Conservation (phyloP, 106 monocot species). For the Dendrobium officinale region DNA sequence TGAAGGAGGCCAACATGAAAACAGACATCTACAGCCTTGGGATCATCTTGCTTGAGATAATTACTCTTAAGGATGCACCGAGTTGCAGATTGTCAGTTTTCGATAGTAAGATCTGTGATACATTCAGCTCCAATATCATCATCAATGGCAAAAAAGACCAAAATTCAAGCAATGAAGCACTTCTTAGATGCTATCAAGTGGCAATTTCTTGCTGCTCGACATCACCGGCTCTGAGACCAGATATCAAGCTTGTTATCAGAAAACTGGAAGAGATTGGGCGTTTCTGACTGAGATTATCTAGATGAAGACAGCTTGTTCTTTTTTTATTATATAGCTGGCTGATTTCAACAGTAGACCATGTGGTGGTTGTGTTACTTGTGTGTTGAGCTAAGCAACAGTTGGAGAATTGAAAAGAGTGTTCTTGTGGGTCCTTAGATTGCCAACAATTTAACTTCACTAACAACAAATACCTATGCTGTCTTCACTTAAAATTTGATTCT, state of each 20-base stretch:
- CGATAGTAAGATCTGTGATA: conserved; percentile 52
- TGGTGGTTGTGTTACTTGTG: conserved; percentile 3
- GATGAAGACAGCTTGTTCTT: background rate
- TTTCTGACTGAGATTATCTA: background rate
- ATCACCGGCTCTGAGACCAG: conserved; percentile 65
- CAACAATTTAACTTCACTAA: background rate
- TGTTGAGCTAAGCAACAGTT: background rate
- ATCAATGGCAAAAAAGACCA: conserved; percentile 17
- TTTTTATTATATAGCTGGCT: background rate
- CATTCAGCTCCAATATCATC: conserved; percentile 31
- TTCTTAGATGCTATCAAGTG: conserved; percentile 55
- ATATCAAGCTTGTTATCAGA: conserved; percentile 44
- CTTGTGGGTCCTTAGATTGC: background rate
- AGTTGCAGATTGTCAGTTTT: conserved; percentile 42
- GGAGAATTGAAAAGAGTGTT: background rate
- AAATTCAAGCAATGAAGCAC: conserved; percentile 24
- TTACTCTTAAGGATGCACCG: conserved; percentile 54
- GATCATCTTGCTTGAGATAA: conserved; percentile 72
- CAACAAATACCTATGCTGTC: too few relatives aligned
- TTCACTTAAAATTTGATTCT: too few relatives aligned
- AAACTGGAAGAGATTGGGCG: conserved; percentile 47
- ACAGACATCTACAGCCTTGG: conserved; percentile 84
- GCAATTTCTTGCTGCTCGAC: conserved; percentile 85
- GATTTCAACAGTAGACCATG: background rate
- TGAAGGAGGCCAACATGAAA: conserved; percentile 59